A percentile compares a stretch with the other conserved stretches of the same genome.
Conservation (phyloP, 176 grass and related monocot genomes). For the Eragrostis curvula region DNA sequence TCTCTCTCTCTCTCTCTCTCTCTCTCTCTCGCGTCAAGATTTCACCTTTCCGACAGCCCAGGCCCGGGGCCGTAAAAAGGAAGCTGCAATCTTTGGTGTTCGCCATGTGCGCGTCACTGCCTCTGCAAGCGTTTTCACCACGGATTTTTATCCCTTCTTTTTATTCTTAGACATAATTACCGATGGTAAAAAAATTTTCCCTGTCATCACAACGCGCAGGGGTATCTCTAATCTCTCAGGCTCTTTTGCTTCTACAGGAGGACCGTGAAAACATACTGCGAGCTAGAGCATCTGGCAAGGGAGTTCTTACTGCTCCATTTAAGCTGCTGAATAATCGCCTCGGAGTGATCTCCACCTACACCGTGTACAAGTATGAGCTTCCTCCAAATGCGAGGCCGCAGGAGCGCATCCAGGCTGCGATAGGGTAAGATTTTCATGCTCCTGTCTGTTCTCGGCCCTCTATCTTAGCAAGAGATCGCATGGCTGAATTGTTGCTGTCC, state of each 20-base stretch:
- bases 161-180: background rate
- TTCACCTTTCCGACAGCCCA: conserved; percentile 35
- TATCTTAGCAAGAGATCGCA: conserved; percentile 12
- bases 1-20: background rate
- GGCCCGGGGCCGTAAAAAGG: conserved; percentile 44
- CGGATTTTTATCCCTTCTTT: background rate
- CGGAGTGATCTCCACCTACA: conserved; percentile 88
- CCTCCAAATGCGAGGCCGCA: conserved; percentile 63
- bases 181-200: background rate
- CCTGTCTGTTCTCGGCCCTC: background rate
- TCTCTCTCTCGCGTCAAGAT: background rate
- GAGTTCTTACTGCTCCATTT: conserved; percentile 92
- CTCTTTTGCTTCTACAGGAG: conserved; percentile 54
- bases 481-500: background rate
- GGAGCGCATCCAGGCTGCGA: conserved; percentile 76
- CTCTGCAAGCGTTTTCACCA: conserved; percentile 19
- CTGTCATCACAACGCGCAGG: background rate
- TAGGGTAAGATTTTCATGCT: conserved; percentile 60
- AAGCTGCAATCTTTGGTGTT: conserved; percentile 41
- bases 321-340: conserved; percentile 88
- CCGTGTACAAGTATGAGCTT: conserved; percentile 87
- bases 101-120: conserved; percentile 43
- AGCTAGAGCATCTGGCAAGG: conserved; percentile 85
- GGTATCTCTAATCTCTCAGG: background rate
- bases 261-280: conserved; percentile 90